Evolutionary conservation across 2,329 filamentous ascomycete genomes (phyloP), one percentile per base, ranked within the genome.

Genomic region (Shiraia sp.): DNA sequence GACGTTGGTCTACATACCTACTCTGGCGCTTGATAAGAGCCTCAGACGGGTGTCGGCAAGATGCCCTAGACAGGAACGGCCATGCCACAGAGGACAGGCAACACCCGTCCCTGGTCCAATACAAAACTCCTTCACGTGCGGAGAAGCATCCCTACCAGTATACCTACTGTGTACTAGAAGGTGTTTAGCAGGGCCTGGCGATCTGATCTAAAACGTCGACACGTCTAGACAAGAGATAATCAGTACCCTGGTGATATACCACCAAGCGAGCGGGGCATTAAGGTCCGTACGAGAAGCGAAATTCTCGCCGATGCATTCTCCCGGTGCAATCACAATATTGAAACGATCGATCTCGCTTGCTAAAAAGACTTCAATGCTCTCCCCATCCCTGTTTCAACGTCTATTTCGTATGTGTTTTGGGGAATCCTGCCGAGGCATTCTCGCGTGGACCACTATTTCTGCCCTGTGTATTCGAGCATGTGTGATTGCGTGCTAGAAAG

Each of bases 251-350:
- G 36, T 41, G 41, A 45, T 34, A 42, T 28, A 16, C 15, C 39
- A 45, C 42, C 34, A 36, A 53, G 42, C 42, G 48, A 49, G 48
- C 40, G 40, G 45, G 36, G 40, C 37, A 46, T 24, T 23, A 35
- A 28, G 24, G 26, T 27, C 51, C 44, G 43, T 47, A 28, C 40
- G 38, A 42, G 37, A 17, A 30, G 19, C 39, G 29, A 39, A 32
- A 50, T 46, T 52, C 19, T 45, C 42, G 45, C 45, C 44, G 36
- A 50, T 47, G 40, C 44, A 50, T 55, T 55, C 44, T 53, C 40
- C 51, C 49, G 49, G 49, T 41, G 24, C 41, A 38, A 45, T 39
- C 28, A 31, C 36, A 35, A 36, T 32, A 31, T 34, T 32, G 22
- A 40, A 43, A 40, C 38, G 30, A 17, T 31, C 35, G 36, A 44